These are phyloP conservation scores for Telfairia occidentalis DNA, from an alignment of 331 rosid species.

Conservation along the genomic window DNA sequence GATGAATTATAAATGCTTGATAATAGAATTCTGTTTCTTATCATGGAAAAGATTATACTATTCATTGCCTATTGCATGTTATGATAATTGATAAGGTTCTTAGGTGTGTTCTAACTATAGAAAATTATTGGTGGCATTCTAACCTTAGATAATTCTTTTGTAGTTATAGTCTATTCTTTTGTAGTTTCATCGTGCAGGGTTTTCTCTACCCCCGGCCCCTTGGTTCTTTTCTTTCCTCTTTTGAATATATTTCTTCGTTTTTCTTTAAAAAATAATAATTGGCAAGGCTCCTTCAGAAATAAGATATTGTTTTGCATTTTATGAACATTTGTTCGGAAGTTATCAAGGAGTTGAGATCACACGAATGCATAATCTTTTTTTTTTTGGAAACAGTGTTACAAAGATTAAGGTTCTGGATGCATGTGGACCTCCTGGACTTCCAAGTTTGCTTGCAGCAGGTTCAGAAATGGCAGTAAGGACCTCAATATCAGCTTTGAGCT, in stretches of 20 bases:
- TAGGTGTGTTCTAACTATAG: too few species aligned
- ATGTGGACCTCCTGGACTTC: slow-evolving; percentile 99
- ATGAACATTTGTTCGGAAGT: not conserved
- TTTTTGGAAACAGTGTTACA: slow-evolving; percentile 39
- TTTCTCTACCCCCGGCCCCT: too few species aligned
- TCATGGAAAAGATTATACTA: not conserved
- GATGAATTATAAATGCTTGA: not conserved
- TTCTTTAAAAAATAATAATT: too few species aligned
- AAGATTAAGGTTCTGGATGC: slow-evolving; percentile 86
- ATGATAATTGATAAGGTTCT: not conserved
- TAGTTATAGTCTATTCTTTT: too few species aligned
- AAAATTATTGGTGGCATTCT: too few species aligned
- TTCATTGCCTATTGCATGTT: not conserved
- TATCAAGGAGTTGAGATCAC: not conserved
- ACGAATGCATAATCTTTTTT: not conserved
- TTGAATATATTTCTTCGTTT: too few species aligned
- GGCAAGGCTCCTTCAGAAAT: not conserved
- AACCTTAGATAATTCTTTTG: too few species aligned
- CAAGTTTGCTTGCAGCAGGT: slow-evolving; percentile 56
- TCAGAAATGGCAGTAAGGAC: slow-evolving; percentile 45
- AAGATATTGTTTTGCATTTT: not conserved
- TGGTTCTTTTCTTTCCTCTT: too few species aligned
- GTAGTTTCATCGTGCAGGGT: too few species aligned
- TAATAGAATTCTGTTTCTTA: not conserved
- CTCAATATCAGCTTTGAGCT: slow-evolving; percentile 84